Conservation (phyloP, 495 filamentous ascomycete species). For the Penicillium taxi region DNA sequence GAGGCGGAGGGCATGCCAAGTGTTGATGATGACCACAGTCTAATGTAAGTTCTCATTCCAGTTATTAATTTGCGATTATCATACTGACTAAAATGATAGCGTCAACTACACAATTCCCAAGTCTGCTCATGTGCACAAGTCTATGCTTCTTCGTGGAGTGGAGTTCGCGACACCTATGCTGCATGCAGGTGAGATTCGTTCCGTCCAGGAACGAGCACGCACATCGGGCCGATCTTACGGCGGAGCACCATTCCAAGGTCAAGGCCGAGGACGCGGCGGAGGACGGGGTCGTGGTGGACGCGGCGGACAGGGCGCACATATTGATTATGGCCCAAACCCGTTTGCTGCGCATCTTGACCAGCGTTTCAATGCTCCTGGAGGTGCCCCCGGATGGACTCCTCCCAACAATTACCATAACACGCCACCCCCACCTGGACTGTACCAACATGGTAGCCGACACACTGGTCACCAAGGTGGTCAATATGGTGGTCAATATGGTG, state of each 20-base stretch:
- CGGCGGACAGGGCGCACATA: too few species aligned
- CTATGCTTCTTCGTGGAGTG: conserved; percentile 84
- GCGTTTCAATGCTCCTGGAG: conserved; percentile 32
- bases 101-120: conserved; percentile 78
- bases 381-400: conserved; percentile 33
- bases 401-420: conserved; percentile 33
- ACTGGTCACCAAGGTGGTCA: conserved; percentile 24
- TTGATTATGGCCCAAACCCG: too few species aligned
- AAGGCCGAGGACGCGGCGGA: conserved; percentile 46
- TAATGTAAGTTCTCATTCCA: conserved; percentile 51
- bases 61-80: background rate
- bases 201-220: conserved; percentile 51
- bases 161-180: conserved; percentile 62
- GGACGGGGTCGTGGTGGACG: conserved; percentile 36
- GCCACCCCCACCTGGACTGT: conserved; percentile 36
- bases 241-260: conserved; percentile 50
- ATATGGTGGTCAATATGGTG: conserved; percentile 21
- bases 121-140: conserved; percentile 69
- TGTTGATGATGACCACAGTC: conserved; percentile 72
- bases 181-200: conserved; percentile 62
- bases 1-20: conserved; percentile 59
- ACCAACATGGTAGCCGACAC: conserved; percentile 20
- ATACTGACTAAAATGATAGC: conserved; percentile 43
- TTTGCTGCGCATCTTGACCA: conserved; percentile 49
- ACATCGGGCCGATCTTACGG: conserved; percentile 56